Base-by-base conservation (phyloP, 225 moss, liverwort and hornwort genomes). In the Neckera pumila region DNA sequence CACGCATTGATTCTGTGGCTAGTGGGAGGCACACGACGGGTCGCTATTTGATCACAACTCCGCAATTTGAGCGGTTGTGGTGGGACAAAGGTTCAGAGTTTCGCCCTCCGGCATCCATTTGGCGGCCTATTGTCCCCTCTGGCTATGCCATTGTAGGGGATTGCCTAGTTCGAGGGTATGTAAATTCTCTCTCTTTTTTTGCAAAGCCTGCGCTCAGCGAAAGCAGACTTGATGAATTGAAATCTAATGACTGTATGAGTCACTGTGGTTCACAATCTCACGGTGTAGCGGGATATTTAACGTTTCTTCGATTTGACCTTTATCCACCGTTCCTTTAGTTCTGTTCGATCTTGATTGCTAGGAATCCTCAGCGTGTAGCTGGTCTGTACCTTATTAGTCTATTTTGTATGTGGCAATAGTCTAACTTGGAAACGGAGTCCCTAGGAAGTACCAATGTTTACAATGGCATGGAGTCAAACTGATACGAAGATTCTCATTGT, bases 1-100 rank as follows among this genome's bases (percentile, higher is more conserved):
- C 92, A 71, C 95, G 94, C 63, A 75, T 91, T 84, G 97, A 98
- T 75, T 90, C 93, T 83, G 53, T 93, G 60, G 84, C 91, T 63
- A 93, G 92, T 91, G 93, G 94, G 59, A 95, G 93, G 87, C 90
- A 93, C 31, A 90, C 89, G 85, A 26, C 95, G 10, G 92, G 90
- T 76, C 95, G 95, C 76, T 94, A 91, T 91, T 91, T 95, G 87
- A 92, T 98, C 62, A 95, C 96, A 76, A 98, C 96, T 87, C 93
- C 96, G 79, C 95, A 95, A 87, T 97, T 98, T 86, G 98, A 97
- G 83, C 94, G 98, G 43, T 91, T 98, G 82, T 98, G 98, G 98
- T 98, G 98, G 98, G 97, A 97, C 80, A 98, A 96, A 90, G 98
- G 95, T 59, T 95, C 97, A 86, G 96, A 98, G 69, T 89, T 93